Evolutionary conservation across 345 rosid genomes (phyloP).

Genomic region (Citrus australasica): DNA sequence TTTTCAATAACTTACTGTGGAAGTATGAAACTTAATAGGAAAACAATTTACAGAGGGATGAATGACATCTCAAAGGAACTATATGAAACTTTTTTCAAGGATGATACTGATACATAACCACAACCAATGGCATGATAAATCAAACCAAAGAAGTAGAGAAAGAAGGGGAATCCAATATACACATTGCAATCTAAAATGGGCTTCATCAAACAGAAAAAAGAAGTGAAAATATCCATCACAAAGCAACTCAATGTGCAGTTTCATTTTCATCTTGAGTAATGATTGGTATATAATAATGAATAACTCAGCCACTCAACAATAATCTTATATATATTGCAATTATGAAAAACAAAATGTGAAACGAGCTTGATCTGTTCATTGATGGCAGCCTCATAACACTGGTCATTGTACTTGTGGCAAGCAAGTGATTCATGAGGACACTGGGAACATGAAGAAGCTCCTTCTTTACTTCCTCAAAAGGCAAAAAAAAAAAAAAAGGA

Average conservation of each 20-base stretch:
- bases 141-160: not conserved
- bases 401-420: slow-evolving; percentile 11
- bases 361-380: slow-evolving; percentile 84
- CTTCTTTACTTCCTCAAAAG: slow-evolving; percentile 75
- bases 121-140: not conserved
- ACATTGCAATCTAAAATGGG: too few relatives aligned
- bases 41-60: not conserved
- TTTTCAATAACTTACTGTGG: not conserved
- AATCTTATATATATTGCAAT: too few relatives aligned
- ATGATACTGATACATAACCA: not conserved
- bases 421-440: slow-evolving; percentile 54
- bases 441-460: slow-evolving; percentile 53
- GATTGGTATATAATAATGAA: too few relatives aligned
- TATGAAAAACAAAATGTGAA: not conserved
- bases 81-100: not conserved
- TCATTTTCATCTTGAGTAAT: too few relatives aligned
- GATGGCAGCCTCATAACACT: slow-evolving; percentile 24
- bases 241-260: not conserved
- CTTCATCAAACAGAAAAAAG: not conserved
- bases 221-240: not conserved
- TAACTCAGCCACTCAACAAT: too few relatives aligned
- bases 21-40: not conserved
- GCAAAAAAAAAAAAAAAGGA: slow-evolving; percentile 37
- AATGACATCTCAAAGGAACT: not conserved
- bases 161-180: not conserved